phyloP scores from a whole-genome alignment of 2,329 filamentous ascomycete species.

The Lachnellula hyalina region DNA sequence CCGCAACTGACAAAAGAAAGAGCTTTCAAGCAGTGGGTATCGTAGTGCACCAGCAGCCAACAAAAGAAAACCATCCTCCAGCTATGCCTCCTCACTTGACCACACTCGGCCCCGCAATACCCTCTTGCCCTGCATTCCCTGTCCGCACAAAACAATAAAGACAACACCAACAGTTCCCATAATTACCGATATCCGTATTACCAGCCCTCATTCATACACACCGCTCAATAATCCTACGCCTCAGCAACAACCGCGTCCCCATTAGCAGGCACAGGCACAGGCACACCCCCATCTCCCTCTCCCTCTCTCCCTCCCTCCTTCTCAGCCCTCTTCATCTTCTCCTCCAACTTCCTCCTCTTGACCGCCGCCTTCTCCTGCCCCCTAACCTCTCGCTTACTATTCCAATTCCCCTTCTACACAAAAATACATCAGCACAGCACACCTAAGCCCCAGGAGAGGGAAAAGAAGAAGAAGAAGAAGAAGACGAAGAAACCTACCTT shows the following conservation, averaged over 20 bases:
- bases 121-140: not conserved
- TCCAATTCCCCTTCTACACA: conserved; percentile 31
- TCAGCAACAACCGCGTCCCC: not conserved
- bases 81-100: not conserved
- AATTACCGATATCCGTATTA: not conserved
- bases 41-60: conserved; percentile 2
- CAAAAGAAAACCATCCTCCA: conserved; percentile 1
- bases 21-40: not conserved
- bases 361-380: conserved; percentile 30
- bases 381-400: conserved; percentile 24
- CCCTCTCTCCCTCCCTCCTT: conserved; percentile 1
- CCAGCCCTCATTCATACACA: not conserved
- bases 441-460: too few relatives aligned
- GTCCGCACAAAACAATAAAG: not conserved
- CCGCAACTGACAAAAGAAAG: not conserved
- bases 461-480: too few relatives aligned
- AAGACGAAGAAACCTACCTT: conserved; percentile 32
- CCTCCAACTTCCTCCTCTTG: conserved; percentile 18
- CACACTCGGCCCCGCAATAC: not conserved
- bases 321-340: conserved; percentile 30
- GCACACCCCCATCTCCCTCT: not conserved
- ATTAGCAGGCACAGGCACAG: not conserved
- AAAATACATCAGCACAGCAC: conserved; percentile 14
- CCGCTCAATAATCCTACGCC: not conserved
- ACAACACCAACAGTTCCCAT: not conserved